A percentile compares a stretch with the other conserved stretches of the same genome.
Evolutionary conservation across 1,284 basidiomycete genomes (phyloP).

Genomic region (Wolfiporia cocos): DNA sequence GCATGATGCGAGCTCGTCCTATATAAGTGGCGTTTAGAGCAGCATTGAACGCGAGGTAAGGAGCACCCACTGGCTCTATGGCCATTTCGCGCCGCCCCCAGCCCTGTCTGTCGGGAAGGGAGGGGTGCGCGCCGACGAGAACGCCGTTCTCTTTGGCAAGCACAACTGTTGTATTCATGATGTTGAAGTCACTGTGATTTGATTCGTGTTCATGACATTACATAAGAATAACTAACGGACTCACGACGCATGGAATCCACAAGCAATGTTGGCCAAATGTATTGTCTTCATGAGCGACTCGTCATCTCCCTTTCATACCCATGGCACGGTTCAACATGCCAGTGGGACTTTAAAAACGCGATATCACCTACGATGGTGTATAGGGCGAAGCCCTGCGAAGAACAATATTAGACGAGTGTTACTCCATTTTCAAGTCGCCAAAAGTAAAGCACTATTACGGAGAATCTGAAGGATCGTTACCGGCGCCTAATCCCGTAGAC

Average conservation of each 20-base stretch:
- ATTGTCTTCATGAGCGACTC: slow-evolving; percentile 56
- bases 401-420: too few species aligned
- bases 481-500: too few species aligned
- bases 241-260: slow-evolving; percentile 59
- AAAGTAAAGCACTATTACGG: too few species aligned
- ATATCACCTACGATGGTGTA: slow-evolving; percentile 36
- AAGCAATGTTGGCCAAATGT: slow-evolving; percentile 58
- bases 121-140: slow-evolving; percentile 54
- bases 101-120: slow-evolving; percentile 56
- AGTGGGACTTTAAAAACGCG: too few species aligned
- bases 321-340: too few species aligned
- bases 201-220: not conserved
- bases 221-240: slow-evolving; percentile 10
- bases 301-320: slow-evolving; percentile 43
- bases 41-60: not conserved
- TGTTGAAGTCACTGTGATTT: slow-evolving; percentile 43
- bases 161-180: slow-evolving; percentile 55
- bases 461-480: too few species aligned
- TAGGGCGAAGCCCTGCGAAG: slow-evolving; percentile 43
- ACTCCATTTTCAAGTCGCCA: too few species aligned
- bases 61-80: slow-evolving; percentile 39
- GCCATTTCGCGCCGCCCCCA: slow-evolving; percentile 60
- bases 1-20: slow-evolving; percentile 52
- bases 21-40: not conserved
- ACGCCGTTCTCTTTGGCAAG: slow-evolving; percentile 49